Percentiles rank a stretch among this genome's conserved stretches.
phyloP scores from a whole-genome alignment of 306 rosid genomes.

The Dryas drummondii region DNA sequence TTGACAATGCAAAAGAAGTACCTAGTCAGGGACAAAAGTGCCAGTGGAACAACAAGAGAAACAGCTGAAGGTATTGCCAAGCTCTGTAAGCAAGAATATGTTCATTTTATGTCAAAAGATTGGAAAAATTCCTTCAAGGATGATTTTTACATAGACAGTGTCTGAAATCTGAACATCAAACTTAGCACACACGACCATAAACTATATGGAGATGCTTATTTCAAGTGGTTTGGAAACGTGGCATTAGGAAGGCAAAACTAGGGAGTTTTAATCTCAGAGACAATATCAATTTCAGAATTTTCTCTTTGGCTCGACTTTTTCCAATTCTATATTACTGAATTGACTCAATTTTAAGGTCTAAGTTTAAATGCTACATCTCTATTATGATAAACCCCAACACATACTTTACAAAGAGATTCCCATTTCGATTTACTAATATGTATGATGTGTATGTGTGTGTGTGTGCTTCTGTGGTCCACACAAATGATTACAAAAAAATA shows the following conservation, averaged over 20 bases:
- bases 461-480: neutral
- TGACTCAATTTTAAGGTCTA: neutral
- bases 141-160: neutral
- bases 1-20: conserved; percentile 30
- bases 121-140: neutral
- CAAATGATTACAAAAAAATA: neutral
- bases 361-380: neutral
- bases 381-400: neutral
- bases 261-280: neutral
- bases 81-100: conserved; percentile 39
- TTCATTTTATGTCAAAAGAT: neutral
- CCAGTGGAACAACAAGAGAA: conserved; percentile 83
- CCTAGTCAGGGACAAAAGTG: conserved; percentile 87
- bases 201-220: neutral
- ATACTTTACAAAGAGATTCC: no score
- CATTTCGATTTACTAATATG: neutral
- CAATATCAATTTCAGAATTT: neutral
- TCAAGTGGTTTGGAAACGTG: neutral
- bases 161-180: neutral
- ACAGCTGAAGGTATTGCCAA: conserved; percentile 70
- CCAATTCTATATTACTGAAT: neutral
- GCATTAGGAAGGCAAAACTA: neutral
- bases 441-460: neutral
- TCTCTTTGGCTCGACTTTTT: no score
- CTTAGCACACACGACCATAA: neutral